A percentile compares a stretch with the other conserved stretches of the same genome.
Conservation (phyloP, 768 basidiomycete genomes). For the Tylopilus rubrobrunneus region DNA sequence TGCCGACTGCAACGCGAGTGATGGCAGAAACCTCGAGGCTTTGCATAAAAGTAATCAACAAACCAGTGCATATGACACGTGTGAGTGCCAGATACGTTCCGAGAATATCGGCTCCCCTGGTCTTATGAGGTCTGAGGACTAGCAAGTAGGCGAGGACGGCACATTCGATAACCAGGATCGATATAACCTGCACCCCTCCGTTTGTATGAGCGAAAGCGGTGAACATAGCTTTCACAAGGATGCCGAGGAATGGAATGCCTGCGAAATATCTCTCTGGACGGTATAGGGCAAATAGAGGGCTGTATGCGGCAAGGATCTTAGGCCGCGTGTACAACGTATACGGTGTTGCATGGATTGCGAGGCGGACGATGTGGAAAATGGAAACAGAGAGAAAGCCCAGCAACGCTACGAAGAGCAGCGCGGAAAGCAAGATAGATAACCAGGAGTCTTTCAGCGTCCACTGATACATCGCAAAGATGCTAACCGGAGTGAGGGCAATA, state of each 20-base stretch:
- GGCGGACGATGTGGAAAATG: constrained; percentile 45
- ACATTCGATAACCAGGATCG: constrained; percentile 64
- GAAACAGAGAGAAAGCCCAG: constrained; percentile 47
- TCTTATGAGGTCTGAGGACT: constrained; percentile 59
- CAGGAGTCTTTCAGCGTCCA: constrained; percentile 91
- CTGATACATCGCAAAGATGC: constrained; percentile 81
- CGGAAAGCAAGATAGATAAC: constrained; percentile 77
- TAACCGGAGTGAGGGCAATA: constrained; percentile 62
- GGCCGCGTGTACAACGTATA: constrained; percentile 36
- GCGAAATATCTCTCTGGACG: constrained; percentile 66
- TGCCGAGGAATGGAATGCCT: constrained; percentile 51
- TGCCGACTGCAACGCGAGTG: constrained; percentile 76
- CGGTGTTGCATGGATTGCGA: constrained; percentile 38
- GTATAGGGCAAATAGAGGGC: constrained; percentile 66
- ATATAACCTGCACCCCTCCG: constrained; percentile 66
- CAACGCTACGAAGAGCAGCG: constrained; percentile 57
- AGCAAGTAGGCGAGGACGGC: constrained; percentile 51
- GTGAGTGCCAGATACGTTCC: constrained; percentile 61
- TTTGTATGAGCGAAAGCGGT: constrained; percentile 60
- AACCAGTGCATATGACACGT: constrained; percentile 63
- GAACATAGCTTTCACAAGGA: constrained; percentile 67
- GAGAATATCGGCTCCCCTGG: constrained; percentile 68
- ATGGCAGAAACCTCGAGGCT: constrained; percentile 63
- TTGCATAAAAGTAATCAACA: constrained; percentile 77
- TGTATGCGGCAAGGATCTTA: constrained; percentile 38